Conservation (phyloP, 2,329 filamentous ascomycete species). For the Verticillium alfalfae region DNA sequence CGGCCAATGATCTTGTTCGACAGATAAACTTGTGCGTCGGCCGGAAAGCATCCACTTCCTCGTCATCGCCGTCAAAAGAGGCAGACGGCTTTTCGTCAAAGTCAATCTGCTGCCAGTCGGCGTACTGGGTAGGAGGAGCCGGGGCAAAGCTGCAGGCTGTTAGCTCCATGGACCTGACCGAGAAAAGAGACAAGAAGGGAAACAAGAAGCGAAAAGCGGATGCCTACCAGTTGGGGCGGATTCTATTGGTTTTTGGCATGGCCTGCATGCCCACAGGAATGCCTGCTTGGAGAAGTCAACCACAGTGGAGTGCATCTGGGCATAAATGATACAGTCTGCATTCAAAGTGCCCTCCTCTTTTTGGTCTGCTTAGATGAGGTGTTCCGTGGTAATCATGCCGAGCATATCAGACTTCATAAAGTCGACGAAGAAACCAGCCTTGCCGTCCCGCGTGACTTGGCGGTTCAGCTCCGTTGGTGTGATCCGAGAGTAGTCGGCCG, state of each 20-base stretch:
- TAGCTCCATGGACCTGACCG: neutral
- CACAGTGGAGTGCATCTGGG: conserved; percentile 61
- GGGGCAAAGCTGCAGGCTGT: conserved; percentile 33
- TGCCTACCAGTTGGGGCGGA: conserved; percentile 51
- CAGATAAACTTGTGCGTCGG: conserved; percentile 50
- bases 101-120: conserved; percentile 36
- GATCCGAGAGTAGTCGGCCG: conserved; percentile 66
- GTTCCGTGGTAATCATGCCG: conserved; percentile 58
- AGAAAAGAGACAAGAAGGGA: neutral
- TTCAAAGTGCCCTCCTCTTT: conserved; percentile 43
- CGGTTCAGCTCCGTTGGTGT: conserved; percentile 53
- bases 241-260: conserved; percentile 32
- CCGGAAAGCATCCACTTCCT: conserved; percentile 35
- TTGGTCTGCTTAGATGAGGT: conserved; percentile 61
- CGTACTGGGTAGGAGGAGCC: conserved; percentile 35
- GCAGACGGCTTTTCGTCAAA: conserved; percentile 22
- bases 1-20: conserved; percentile 64
- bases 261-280: conserved; percentile 44
- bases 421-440: conserved; percentile 74
- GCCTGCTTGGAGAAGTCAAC: conserved; percentile 74
- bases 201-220: neutral
- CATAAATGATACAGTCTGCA: conserved; percentile 46
- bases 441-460: conserved; percentile 56
- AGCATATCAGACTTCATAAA: conserved; percentile 67
- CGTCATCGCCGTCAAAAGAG: conserved; percentile 36